Percentiles rank a stretch among this genome's conserved stretches.
These are phyloP conservation scores for Puccinellia tenuiflora DNA, from an alignment of 176 grass and related monocot species.

Conservation along the genomic window DNA sequence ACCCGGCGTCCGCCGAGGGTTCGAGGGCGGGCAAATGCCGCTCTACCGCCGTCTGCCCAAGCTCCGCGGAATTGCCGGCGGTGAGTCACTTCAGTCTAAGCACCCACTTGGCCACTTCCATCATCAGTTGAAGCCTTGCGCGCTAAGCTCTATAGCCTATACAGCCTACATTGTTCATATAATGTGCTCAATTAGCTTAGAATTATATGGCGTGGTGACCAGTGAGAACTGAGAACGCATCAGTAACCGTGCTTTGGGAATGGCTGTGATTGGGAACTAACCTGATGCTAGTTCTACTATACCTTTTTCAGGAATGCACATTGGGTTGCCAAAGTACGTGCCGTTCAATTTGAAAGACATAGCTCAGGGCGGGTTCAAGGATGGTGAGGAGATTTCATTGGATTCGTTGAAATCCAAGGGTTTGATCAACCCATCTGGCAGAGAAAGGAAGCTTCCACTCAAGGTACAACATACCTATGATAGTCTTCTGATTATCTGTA, in stretches of 20 bases:
- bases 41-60: constrained; percentile 93
- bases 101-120: background rate
- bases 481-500: background rate
- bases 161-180: background rate
- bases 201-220: background rate
- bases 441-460: constrained; percentile 80
- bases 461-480: constrained; percentile 51
- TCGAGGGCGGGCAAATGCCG: constrained; percentile 97
- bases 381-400: constrained; percentile 85
- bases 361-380: constrained; percentile 61
- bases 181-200: background rate
- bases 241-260: background rate
- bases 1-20: constrained; percentile 77
- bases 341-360: constrained; percentile 89
- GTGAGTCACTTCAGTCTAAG: constrained; percentile 30
- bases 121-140: background rate
- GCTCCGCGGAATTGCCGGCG: constrained; percentile 85
- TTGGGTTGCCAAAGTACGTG: constrained; percentile 83
- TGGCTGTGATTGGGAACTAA: background rate
- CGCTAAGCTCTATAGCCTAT: background rate
- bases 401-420: constrained; percentile 72
- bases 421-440: constrained; percentile 88
- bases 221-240: background rate
- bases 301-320: constrained; percentile 68
- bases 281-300: constrained; percentile 17